Evolutionary conservation across 768 basidiomycete species (phyloP).

Genomic region (Ramaria sp.): DNA sequence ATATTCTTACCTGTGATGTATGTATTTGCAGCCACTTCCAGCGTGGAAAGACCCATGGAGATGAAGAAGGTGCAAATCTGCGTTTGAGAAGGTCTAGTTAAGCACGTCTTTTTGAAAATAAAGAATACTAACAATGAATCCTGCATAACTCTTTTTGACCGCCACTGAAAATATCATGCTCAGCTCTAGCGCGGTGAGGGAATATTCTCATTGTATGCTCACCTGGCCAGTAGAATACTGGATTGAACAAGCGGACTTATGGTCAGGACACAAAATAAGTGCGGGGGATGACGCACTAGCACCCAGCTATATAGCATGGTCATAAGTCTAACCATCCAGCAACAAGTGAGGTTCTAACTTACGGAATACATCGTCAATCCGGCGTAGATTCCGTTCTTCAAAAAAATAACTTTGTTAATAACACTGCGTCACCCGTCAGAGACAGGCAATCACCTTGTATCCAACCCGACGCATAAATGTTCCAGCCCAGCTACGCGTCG

Average conservation of each 20-base stretch:
- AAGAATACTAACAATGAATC: constrained; percentile 8
- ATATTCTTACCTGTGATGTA: constrained; percentile 40
- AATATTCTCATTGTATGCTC: background rate
- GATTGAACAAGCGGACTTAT: background rate
- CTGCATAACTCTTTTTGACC: constrained; percentile 18
- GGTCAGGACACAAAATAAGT: background rate
- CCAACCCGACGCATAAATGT: constrained; percentile 10
- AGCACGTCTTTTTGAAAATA: background rate
- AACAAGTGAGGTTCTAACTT: background rate
- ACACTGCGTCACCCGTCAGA: background rate
- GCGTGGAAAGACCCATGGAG: constrained; percentile 40
- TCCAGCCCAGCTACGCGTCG: constrained; percentile 4
- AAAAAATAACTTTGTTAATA: background rate
- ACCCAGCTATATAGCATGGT: background rate
- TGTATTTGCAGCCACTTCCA: constrained; percentile 73
- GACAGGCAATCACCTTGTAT: constrained; percentile 6
- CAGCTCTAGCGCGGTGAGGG: background rate
- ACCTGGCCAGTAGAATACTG: constrained; percentile 10
- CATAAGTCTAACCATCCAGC: background rate
- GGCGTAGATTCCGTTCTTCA: constrained; percentile 6
- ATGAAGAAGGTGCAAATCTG: constrained; percentile 11
- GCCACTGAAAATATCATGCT: constrained; percentile 16
- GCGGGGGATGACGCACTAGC: background rate
- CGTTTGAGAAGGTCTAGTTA: too few relatives aligned
- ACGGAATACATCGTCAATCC: constrained; percentile 10